Base-by-base conservation (phyloP, 2,329 filamentous ascomycete genomes). In the Exophiala oligosperma region DNA sequence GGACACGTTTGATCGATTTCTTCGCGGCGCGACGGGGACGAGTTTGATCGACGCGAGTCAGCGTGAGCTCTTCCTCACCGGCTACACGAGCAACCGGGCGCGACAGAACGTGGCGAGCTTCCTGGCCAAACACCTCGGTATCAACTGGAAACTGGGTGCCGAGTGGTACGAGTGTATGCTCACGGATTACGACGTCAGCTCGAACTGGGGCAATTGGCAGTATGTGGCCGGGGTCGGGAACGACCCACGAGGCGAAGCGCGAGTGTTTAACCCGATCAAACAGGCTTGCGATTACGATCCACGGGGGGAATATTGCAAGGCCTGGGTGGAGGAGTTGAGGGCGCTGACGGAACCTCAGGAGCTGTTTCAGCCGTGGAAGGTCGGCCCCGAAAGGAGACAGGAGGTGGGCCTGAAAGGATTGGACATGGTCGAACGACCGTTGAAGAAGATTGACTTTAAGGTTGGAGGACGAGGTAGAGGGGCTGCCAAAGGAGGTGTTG, bases 161-260 rank as follows among this genome's bases (percentile, higher is more conserved):
- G 90, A 92, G 70, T 93, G 88, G 88, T 93, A 92, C 68, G 90
- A 93, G 70, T 84, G 81, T 69, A 76, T 89, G 68, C 78, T 92
- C 2, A 78, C 87, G 29, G 90, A 94, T 69, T 91, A 92, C 69
- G 90, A 93, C 65, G 81, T 89, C 0, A 84, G 82, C 12, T 88
- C 81, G 59, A 92, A 92, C 65, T 93, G 89, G 89, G 85, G 85
- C 8, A 92, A 91, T 67, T 92, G 89, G 90, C 89, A 92, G 71
- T 93, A 93, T 61, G 84, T 90, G 0, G 82, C 89, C 0, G 90
- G 90, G 0, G 88, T 93, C 0, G 90, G 90, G 6, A 92, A 92
- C 63, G 89, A 93, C 64, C 90, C 89, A 0, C 77, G 89, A 23
- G 85, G 86, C 5, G 83, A 88, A 64, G 83, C 83, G 0, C 79